Evolutionary conservation across 352 stramenopile genomes (phyloP).

Genomic region (Phytopythium mirpurense): DNA sequence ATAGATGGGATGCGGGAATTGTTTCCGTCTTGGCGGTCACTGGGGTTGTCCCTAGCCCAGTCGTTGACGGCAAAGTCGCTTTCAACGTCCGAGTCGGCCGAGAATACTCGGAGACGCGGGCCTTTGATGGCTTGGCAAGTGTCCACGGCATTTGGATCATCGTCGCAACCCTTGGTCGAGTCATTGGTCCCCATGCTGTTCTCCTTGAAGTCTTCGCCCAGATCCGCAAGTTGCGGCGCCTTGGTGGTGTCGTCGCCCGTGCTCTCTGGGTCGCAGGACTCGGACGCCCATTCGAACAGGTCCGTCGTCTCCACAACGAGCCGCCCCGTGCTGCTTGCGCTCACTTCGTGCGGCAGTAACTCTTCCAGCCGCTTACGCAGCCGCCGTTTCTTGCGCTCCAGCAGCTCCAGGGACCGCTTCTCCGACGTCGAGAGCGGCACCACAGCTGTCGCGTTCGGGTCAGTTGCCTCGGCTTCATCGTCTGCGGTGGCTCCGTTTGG

Average conservation of each 20-base stretch:
- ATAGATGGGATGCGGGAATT: conserved; percentile 7
- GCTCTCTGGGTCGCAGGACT: not conserved
- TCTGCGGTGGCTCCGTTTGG: not conserved
- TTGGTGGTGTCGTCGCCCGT: conserved; percentile 4
- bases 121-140: not conserved
- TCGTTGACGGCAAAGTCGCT: conserved; percentile 2
- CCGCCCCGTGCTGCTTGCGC: conserved; percentile 37
- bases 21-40: not conserved
- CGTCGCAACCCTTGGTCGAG: not conserved
- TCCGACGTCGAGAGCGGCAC: conserved; percentile 36
- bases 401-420: conserved; percentile 41
- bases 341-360: conserved; percentile 60
- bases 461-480: not conserved
- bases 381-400: conserved; percentile 55
- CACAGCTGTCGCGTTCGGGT: not conserved
- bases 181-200: conserved; percentile 11
- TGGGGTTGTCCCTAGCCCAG: not conserved
- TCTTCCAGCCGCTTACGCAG: conserved; percentile 64
- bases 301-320: conserved; percentile 52
- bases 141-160: not conserved
- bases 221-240: not conserved
- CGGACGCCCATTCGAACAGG: conserved; percentile 67
- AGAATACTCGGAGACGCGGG: conserved; percentile 11
- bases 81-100: not conserved
- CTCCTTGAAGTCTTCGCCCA: not conserved